Conservation (phyloP, 306 rosid species). For the Vachellia collinsii region DNA sequence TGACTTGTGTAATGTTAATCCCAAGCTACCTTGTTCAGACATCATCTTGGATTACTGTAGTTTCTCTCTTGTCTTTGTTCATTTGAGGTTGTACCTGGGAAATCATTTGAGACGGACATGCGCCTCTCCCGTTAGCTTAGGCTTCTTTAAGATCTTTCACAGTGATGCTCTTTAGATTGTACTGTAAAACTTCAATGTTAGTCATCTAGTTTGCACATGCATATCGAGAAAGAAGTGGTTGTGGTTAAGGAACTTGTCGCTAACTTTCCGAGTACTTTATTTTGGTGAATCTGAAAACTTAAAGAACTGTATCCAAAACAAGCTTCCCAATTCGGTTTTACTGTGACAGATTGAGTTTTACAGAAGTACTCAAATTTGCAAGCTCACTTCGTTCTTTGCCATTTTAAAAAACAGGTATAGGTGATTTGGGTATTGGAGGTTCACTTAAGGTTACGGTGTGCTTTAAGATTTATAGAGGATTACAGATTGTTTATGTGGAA, state of each 20-base stretch:
- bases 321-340: too few relatives aligned
- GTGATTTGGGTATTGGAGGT: too few relatives aligned
- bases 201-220: conserved; percentile 17
- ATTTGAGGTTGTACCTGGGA: conserved; percentile 41
- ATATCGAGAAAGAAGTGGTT: neutral
- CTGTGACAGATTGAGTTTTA: too few relatives aligned
- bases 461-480: too few relatives aligned
- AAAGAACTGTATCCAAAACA: neutral
- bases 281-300: neutral
- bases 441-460: too few relatives aligned
- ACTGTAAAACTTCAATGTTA: conserved; percentile 17
- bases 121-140: conserved; percentile 44
- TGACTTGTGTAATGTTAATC: neutral
- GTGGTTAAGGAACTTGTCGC: neutral
- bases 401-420: too few relatives aligned
- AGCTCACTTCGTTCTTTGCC: too few relatives aligned
- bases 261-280: too few relatives aligned
- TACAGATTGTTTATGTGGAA: too few relatives aligned
- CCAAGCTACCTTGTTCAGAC: conserved; percentile 27
- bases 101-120: conserved; percentile 6
- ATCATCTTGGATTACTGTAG: conserved; percentile 42
- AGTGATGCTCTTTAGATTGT: conserved; percentile 39
- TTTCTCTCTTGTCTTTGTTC: conserved; percentile 19
- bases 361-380: conserved; percentile 22
- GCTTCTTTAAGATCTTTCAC: conserved; percentile 26